These are phyloP conservation scores for Solanum aculeatissimum DNA, from an alignment of 305 asterid species.

Conservation along the genomic window DNA sequence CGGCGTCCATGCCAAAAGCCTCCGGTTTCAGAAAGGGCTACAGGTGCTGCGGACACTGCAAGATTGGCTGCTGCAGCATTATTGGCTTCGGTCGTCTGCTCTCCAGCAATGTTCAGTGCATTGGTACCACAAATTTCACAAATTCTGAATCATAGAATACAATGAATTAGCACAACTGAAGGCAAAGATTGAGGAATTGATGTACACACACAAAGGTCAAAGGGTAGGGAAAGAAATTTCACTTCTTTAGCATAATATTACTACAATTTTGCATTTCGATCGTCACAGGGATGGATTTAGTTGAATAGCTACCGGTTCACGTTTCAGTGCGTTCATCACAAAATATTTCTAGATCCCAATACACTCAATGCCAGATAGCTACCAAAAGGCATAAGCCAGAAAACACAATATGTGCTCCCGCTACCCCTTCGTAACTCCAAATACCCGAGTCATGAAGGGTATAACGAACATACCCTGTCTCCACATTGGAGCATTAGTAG, in stretches of 20 bases:
- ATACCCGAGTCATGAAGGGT: too few relatives aligned
- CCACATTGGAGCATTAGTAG: too few relatives aligned
- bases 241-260: not conserved
- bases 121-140: slow-evolving; percentile 42
- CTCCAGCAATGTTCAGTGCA: slow-evolving; percentile 28
- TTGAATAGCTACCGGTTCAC: not conserved
- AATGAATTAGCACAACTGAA: not conserved
- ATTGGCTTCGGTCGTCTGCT: slow-evolving; percentile 15
- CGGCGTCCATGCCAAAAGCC: slow-evolving; percentile 30
- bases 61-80: not conserved
- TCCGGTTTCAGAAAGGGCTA: slow-evolving; percentile 5
- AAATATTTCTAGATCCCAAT: too few relatives aligned
- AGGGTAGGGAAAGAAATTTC: not conserved
- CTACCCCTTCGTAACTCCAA: too few relatives aligned
- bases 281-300: not conserved
- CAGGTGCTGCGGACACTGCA: slow-evolving; percentile 5
- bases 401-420: too few relatives aligned
- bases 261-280: not conserved
- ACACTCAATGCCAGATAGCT: too few relatives aligned
- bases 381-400: too few relatives aligned
- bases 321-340: too few relatives aligned
- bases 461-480: too few relatives aligned
- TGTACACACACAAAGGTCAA: not conserved
- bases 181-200: not conserved
- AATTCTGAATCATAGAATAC: slow-evolving; percentile 20